Percentiles rank a stretch among this genome's conserved stretches.
phyloP scores from a whole-genome alignment of 768 basidiomycete genomes.

The Lactifluus rugatus region DNA sequence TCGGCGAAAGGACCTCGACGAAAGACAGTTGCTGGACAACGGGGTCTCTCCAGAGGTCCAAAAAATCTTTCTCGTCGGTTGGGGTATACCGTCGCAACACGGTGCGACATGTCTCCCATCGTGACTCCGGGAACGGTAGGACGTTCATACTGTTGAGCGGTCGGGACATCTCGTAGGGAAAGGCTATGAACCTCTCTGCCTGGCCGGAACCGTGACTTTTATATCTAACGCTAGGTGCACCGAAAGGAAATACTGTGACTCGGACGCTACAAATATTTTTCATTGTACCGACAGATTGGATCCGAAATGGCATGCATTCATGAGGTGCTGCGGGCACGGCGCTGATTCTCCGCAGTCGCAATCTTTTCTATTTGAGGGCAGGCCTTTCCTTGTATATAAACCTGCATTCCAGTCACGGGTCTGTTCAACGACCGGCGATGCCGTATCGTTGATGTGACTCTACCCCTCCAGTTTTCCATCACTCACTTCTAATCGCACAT shows the following conservation, averaged over 20 bases:
- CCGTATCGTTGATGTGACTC: neutral
- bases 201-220: neutral
- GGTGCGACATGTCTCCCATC: conserved; percentile 14
- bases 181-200: neutral
- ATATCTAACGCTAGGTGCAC: neutral
- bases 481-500: no score
- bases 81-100: conserved; percentile 7
- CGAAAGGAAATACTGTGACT: neutral
- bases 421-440: neutral
- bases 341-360: conserved; percentile 6
- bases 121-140: neutral
- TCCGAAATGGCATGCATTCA: neutral
- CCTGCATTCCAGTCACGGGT: neutral
- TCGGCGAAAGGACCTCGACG: conserved; percentile 8
- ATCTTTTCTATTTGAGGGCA: neutral
- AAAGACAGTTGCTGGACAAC: conserved; percentile 9
- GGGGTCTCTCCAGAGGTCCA: conserved; percentile 15
- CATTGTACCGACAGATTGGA: conserved; percentile 6
- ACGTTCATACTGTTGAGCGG: neutral
- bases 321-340: neutral
- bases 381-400: neutral
- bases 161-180: neutral
- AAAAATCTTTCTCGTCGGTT: conserved; percentile 3
- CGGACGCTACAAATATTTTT: neutral
- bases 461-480: no score